Evolutionary conservation across 1,284 basidiomycete species (phyloP), one percentile per base, ranked within the genome.

Genomic region (Hortiboletus rubellus): DNA sequence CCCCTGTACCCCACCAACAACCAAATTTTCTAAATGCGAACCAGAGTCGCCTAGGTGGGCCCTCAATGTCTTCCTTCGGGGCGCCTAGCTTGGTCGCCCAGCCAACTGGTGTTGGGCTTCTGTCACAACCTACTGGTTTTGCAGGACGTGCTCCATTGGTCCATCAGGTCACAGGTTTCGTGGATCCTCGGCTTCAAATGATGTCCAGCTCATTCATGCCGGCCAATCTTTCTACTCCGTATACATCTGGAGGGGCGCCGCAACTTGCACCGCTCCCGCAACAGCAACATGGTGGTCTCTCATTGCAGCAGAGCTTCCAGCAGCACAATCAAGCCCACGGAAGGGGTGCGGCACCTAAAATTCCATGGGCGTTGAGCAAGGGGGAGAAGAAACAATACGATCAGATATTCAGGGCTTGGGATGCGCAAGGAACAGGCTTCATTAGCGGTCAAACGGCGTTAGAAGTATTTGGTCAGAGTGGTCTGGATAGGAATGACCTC

Each of bases 311-410:
- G 67, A 86, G 84, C 33, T 86, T 94, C 72, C 86, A 90, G 72
- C 87, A 92, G 66, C 82, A 88, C 63, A 91, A 92, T 68, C 86
- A 92, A 72, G 82, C 87, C 57, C 82, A 87, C 7, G 87, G 91
- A 1, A 83, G 85, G 37, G 75, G 70, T 2, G 37, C 83, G 3
- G 79, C 86, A 15, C 92, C 92, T 24, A 87, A 86, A 66, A 82
- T 98, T 27, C 87, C 94, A 0, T 99, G 97, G 96, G 83, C 87
- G 0, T 77, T 98, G 55, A 87, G 86, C 22, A 91, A 92, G 72
- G 85, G 88, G 40, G 96, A 99, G 79, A 95, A 95, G 80, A 98
- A 98, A 80, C 91, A 89, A 66, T 99, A 99, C 70, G 94, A 98
- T 72, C 85, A 92, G 70, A 96, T 98, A 68, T 99, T 99, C 79